Evolutionary conservation across 257 asterid genomes (phyloP).

Genomic region (Solanum piurae): DNA sequence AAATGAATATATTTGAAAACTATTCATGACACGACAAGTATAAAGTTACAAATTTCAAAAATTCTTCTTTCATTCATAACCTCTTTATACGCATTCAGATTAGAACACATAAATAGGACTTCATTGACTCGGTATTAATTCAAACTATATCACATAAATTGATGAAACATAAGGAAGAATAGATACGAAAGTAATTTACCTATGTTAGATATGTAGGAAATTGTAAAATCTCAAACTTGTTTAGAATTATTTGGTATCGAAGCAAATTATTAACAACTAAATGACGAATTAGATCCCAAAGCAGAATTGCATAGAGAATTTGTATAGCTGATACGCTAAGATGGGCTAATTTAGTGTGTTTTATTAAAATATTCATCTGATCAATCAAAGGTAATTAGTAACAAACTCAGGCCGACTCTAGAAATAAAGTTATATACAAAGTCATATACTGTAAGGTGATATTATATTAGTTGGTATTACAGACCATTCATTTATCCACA

Average conservation of each 20-base stretch:
- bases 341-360: neutral
- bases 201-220: neutral
- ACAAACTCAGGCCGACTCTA: neutral
- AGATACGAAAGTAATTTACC: neutral
- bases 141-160: neutral
- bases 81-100: too few relatives aligned
- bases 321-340: neutral
- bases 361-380: neutral
- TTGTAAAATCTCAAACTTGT: neutral
- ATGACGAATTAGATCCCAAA: too few relatives aligned
- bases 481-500: neutral
- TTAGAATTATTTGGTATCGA: too few relatives aligned
- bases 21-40: too few relatives aligned
- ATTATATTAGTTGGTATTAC: neutral
- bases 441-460: neutral
- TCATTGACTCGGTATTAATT: too few relatives aligned
- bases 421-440: neutral
- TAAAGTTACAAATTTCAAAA: too few relatives aligned
- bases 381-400: neutral
- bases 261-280: too few relatives aligned
- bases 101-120: too few relatives aligned
- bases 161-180: neutral
- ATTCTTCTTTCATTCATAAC: too few relatives aligned
- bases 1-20: too few relatives aligned
- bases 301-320: neutral